Base-by-base conservation (phyloP, 495 filamentous ascomycete species). In the Penicillium lividum region DNA sequence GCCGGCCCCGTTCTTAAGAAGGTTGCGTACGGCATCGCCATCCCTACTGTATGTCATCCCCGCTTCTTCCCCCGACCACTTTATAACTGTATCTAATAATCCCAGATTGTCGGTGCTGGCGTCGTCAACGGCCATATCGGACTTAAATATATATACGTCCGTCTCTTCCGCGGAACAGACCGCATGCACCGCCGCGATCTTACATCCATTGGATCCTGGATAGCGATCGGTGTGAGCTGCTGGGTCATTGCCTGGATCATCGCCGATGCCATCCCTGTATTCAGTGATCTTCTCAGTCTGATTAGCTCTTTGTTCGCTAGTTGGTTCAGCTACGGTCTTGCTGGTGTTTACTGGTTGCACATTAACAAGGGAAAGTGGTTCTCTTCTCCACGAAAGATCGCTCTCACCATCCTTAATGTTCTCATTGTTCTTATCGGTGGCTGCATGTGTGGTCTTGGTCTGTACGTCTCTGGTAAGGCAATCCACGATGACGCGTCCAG, bases 191-290 rank as follows among this genome's bases (percentile, higher is more conserved):
- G 80, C 16, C 75, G 78, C 33, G 82, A 76, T 25, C 77, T 77
- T 70, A 52, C 68, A 11, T 68, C 63, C 5, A 54, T 71, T 8
- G 73, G 71, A 4, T 69, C 77, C 5, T 92, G 89, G 89, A 59
- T 86, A 4, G 68, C 57, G 0, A 81, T 90, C 16, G 78, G 79
- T 9, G 54, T 80, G 6, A 54, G 62, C 42, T 76, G 88, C 54
- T 90, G 87, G 71, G 51, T 87, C 18, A 62, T 89, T 25, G 84
- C 86, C 7, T 91, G 86, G 84, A 68, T 91, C 34, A 86, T 92
- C 63, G 87, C 88, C 29, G 82, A 87, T 59, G 82, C 85, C 13
- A 88, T 92, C 38, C 89, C 89, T 0, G 84, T 88, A 58, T 92
- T 91, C 74, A 84, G 80, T 59, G 79, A 86, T 42, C 65, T 92